phyloP scores from a whole-genome alignment of 768 basidiomycete species.

The Lentinula lateritia region DNA sequence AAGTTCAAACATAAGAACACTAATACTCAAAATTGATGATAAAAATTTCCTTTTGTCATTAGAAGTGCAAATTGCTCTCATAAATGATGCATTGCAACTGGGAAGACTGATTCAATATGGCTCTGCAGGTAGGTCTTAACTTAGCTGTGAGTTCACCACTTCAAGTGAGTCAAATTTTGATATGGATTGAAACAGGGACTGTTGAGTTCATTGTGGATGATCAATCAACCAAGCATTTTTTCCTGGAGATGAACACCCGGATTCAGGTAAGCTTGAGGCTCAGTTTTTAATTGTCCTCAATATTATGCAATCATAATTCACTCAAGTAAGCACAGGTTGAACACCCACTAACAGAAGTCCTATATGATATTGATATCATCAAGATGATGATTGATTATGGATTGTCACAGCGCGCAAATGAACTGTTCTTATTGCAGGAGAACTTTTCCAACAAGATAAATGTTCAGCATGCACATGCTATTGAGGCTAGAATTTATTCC shows the following conservation, averaged over 20 bases:
- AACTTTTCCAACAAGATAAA: constrained; percentile 21
- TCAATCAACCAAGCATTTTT: constrained; percentile 48
- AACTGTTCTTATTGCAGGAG: constrained; percentile 26
- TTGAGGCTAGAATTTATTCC: constrained; percentile 57
- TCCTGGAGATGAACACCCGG: constrained; percentile 70
- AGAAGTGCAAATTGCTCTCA: constrained; percentile 45
- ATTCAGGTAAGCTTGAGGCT: constrained; percentile 35
- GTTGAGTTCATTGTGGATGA: constrained; percentile 65
- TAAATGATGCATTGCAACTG: constrained; percentile 45
- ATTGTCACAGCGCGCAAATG: constrained; percentile 26
- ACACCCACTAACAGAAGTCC: constrained; percentile 58
- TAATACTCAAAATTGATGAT: not conserved
- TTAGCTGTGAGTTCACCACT: no score
- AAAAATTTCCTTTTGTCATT: not conserved
- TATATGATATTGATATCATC: constrained; percentile 55
- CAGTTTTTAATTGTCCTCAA: no score
- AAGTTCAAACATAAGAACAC: not conserved
- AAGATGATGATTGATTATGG: constrained; percentile 61
- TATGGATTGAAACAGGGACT: constrained; percentile 34
- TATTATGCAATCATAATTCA: not conserved
- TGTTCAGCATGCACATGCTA: constrained; percentile 26
- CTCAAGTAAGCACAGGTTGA: constrained; percentile 40
- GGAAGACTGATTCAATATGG: constrained; percentile 46
- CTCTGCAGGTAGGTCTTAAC: constrained; percentile 43
- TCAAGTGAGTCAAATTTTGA: no score